Base-by-base conservation (phyloP, 2,329 filamentous ascomycete genomes). In the Aspergillus piperis region DNA sequence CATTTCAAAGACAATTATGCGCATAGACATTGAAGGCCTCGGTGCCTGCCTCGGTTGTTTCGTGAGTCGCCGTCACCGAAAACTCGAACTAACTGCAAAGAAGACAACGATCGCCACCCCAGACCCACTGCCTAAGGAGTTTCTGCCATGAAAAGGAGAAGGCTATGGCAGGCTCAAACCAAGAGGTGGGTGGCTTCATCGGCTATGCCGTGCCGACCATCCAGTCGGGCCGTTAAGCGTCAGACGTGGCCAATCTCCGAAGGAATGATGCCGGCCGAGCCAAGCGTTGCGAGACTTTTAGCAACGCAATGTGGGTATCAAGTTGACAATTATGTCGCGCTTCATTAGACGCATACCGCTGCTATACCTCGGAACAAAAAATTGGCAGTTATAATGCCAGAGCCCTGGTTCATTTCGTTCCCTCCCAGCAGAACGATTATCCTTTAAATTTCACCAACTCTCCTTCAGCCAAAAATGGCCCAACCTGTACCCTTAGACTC, bases 301-400 rank as follows among this genome's bases (percentile, higher is more conserved):
- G 38, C 21, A 54, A 42, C n/a, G 21, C 52, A 54, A 42, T 54
- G 52, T 54, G 52, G 52, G 36, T 54, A 54, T 42, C 52, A 8
- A 17, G 32, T 39, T 54, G 52, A 54, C 38, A 10, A 27, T 54
- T 54, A 54, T 54, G 38, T 54, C 52, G 23, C 52, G 52, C 30
- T 23, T 44, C 52, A 54, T 42, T 54, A 42, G 55, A 23, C 38
- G 25, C 47, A 50, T 32, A 50, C 11, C 25, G 25, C 25, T 17
- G 25, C 32, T 50, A 32, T 50, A 50, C 25, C 25, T 50, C 47
- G 47, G 47, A 25, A 23, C n/a, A 48, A 49, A n/a, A n/a, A 50
- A 21, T 7, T 17, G 17, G 47, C 47, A 19, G 47, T 50, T 50
- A 50, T 50, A 50, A 50, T 50, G 47, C 25, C n/a, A 6, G 15